Evolutionary conservation across 1,139 yeast genomes (phyloP).

Genomic region (Yamadazyma oceani): DNA sequence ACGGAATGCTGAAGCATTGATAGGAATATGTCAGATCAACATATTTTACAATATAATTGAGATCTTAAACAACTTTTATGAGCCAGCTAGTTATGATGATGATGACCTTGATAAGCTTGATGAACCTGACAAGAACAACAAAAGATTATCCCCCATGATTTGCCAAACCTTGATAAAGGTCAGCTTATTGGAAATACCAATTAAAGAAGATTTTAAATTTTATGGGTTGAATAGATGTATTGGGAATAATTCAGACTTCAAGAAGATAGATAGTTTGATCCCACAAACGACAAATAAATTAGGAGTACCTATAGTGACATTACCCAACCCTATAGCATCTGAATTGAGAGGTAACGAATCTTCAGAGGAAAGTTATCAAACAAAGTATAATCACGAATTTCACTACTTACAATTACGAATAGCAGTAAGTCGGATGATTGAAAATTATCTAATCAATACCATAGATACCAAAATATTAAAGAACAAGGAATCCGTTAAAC

Average conservation of each 20-base stretch:
- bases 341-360: conserved; percentile 2
- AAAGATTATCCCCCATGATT: conserved; percentile 28
- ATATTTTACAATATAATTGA: conserved; percentile 38
- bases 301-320: conserved; percentile 31
- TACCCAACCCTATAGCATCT: conserved; percentile 26
- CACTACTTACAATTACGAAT: conserved; percentile 42
- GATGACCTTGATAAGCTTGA: conserved; percentile 4
- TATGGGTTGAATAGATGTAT: conserved; percentile 54
- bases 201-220: conserved; percentile 40
- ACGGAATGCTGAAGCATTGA: conserved; percentile 40
- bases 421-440: conserved; percentile 45
- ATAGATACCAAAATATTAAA: conserved; percentile 31
- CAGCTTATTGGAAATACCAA: conserved; percentile 40
- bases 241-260: conserved; percentile 50
- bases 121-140: conserved; percentile 26
- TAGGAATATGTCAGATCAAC: conserved; percentile 39
- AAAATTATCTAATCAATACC: conserved; percentile 37
- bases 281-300: conserved; percentile 28
- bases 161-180: conserved; percentile 38
- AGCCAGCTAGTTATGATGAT: neutral
- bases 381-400: conserved; percentile 39
- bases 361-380: conserved; percentile 13
- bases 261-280: conserved; percentile 31
- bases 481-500: conserved; percentile 40
- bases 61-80: conserved; percentile 26